A percentile compares a stretch with the other conserved stretches of the same genome.
Conservation (phyloP, 1,284 basidiomycete genomes). For the Anthracocystis walkeri region DNA sequence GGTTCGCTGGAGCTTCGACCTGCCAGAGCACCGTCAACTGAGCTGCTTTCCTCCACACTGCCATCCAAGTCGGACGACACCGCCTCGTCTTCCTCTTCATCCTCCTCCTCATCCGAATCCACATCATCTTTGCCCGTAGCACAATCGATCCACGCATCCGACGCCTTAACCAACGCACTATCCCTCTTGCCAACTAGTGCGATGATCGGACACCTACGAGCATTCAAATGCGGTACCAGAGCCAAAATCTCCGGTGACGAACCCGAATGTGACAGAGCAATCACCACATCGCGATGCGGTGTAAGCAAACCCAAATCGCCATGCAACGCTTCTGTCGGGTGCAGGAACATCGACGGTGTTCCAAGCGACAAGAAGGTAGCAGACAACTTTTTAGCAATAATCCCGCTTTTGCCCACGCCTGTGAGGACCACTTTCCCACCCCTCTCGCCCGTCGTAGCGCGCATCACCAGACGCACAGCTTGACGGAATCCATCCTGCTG, state of each 20-base stretch:
- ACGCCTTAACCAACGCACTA: slow-evolving; percentile 64
- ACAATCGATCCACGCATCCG: slow-evolving; percentile 69
- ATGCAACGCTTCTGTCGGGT: slow-evolving; percentile 70
- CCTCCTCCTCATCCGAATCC: slow-evolving; percentile 52
- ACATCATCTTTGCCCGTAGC: slow-evolving; percentile 62
- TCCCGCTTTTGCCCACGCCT: slow-evolving; percentile 70
- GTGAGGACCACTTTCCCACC: slow-evolving; percentile 70
- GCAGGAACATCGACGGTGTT: slow-evolving; percentile 69
- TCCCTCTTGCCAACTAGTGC: slow-evolving; percentile 68
- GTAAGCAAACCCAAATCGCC: slow-evolving; percentile 70
- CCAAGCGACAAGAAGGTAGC: slow-evolving; percentile 66
- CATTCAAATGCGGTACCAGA: slow-evolving; percentile 67
- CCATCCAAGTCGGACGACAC: not conserved
- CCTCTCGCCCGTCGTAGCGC: slow-evolving; percentile 46
- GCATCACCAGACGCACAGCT: slow-evolving; percentile 52
- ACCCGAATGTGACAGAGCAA: slow-evolving; percentile 70
- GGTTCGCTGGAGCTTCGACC: slow-evolving; percentile 16
- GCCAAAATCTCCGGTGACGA: slow-evolving; percentile 69
- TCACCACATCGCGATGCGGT: slow-evolving; percentile 67
- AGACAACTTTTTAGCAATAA: slow-evolving; percentile 64
- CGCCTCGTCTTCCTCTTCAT: slow-evolving; percentile 11
- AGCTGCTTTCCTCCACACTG: not conserved
- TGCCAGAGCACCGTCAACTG: not conserved
- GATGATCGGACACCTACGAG: slow-evolving; percentile 66
- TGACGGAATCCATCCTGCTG: slow-evolving; percentile 49